Percentiles rank a stretch among this genome's conserved stretches.
Conservation (phyloP, 2,329 filamentous ascomycete species). For the Sarocladium kiliense region DNA sequence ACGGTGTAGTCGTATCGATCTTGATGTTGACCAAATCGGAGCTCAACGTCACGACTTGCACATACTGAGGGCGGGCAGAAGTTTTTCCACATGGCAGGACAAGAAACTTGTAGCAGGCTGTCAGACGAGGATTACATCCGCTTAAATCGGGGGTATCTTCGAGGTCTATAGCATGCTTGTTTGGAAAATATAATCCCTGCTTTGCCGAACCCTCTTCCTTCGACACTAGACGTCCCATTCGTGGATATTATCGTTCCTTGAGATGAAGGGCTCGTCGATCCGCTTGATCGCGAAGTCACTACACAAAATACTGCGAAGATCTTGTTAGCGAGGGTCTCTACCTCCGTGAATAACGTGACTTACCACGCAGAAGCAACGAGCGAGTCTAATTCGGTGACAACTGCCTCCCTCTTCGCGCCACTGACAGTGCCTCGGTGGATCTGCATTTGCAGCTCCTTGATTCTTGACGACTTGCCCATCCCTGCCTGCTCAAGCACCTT, state of each 20-base stretch:
- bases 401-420: conserved; percentile 69
- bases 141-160: conserved; percentile 5
- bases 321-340: conserved; percentile 17
- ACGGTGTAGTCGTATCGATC: conserved; percentile 43
- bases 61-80: conserved; percentile 23
- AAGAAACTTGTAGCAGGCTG: background rate
- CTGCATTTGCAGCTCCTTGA: conserved; percentile 78
- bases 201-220: background rate
- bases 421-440: conserved; percentile 71
- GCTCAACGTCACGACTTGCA: conserved; percentile 31
- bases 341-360: conserved; percentile 21
- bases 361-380: conserved; percentile 87
- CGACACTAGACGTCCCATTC: conserved; percentile 64
- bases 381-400: conserved; percentile 85
- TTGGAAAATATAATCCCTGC: background rate
- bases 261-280: conserved; percentile 89
- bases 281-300: conserved; percentile 92
- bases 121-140: background rate
- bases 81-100: background rate
- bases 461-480: conserved; percentile 68
- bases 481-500: conserved; percentile 81
- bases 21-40: conserved; percentile 41
- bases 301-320: conserved; percentile 69
- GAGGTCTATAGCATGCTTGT: conserved; percentile 3
- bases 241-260: conserved; percentile 62